Conservation (phyloP, 2,329 filamentous ascomycete species). For the Colletotrichum sp. region DNA sequence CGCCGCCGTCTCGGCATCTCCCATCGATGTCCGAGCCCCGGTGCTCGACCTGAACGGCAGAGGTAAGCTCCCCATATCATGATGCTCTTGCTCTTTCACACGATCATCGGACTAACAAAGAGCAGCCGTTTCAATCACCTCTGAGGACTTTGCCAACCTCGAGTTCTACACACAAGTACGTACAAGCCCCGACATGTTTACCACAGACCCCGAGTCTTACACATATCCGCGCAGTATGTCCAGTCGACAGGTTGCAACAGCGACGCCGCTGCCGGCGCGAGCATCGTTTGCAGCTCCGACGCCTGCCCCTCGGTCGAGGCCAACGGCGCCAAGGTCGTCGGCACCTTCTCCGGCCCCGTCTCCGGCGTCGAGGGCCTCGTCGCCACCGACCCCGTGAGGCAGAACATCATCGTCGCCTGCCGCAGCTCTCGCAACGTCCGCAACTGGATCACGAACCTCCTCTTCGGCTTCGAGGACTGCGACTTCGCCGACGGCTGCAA, state of each 20-base stretch:
- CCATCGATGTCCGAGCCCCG: neutral
- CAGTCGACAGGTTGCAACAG: slow-evolving; percentile 60
- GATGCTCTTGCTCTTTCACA: neutral
- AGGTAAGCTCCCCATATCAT: slow-evolving; percentile 29
- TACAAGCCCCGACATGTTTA: neutral
- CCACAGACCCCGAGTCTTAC: neutral
- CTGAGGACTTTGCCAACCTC: slow-evolving; percentile 41
- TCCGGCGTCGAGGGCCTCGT: slow-evolving; percentile 57
- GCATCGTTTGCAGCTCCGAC: slow-evolving; percentile 45
- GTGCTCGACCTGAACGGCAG: slow-evolving; percentile 30
- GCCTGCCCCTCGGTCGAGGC: slow-evolving; percentile 49
- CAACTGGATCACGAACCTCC: slow-evolving; percentile 65
- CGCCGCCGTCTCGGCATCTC: slow-evolving; percentile 16
- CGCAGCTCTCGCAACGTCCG: slow-evolving; percentile 62
- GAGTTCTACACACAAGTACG: slow-evolving; percentile 49
- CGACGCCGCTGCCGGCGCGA: slow-evolving; percentile 37
- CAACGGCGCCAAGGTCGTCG: slow-evolving; percentile 47
- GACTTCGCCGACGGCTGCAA: slow-evolving; percentile 49
- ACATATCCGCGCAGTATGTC: slow-evolving; percentile 36
- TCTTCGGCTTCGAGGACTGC: slow-evolving; percentile 33
- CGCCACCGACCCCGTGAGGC: slow-evolving; percentile 49
- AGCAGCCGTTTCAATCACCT: slow-evolving; percentile 26
- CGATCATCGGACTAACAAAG: neutral
- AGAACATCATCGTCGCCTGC: slow-evolving; percentile 63
- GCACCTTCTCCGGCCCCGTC: slow-evolving; percentile 39